Conservation (phyloP, 352 stramenopile genomes). For the Globisporangium irregulare region DNA sequence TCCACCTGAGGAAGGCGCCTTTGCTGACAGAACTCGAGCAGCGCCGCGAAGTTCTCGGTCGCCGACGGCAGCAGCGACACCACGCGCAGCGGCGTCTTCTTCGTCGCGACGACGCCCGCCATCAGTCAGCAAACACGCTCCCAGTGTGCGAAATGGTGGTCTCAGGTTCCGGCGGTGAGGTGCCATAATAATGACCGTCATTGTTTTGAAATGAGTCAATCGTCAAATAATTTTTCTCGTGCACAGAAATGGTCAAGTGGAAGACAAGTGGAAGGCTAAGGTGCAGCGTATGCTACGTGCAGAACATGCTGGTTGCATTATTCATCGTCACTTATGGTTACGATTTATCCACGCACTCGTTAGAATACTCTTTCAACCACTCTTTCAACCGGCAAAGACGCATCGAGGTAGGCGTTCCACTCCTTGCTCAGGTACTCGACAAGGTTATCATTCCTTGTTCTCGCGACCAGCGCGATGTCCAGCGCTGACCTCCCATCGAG, state of each 20-base stretch:
- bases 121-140: not conserved
- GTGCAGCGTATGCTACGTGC: too few relatives aligned
- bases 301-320: too few relatives aligned
- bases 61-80: conserved; percentile 69
- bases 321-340: too few relatives aligned
- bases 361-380: too few relatives aligned
- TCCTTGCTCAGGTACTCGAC: conserved; percentile 2
- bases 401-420: not conserved
- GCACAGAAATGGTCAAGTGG: too few relatives aligned
- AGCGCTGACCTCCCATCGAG: conserved; percentile 4
- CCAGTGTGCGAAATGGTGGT: too few relatives aligned
- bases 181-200: too few relatives aligned
- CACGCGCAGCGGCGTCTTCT: conserved; percentile 35
- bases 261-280: too few relatives aligned
- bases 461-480: not conserved
- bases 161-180: too few relatives aligned
- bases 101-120: not conserved
- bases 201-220: too few relatives aligned
- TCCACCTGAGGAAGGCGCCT: conserved; percentile 4
- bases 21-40: conserved; percentile 27
- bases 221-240: too few relatives aligned
- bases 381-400: not conserved
- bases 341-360: too few relatives aligned
- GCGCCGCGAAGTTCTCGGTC: conserved; percentile 57
- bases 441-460: not conserved